Evolutionary conservation across 2,329 filamentous ascomycete genomes (phyloP).

Genomic region (Phialemonium atrogriseum): DNA sequence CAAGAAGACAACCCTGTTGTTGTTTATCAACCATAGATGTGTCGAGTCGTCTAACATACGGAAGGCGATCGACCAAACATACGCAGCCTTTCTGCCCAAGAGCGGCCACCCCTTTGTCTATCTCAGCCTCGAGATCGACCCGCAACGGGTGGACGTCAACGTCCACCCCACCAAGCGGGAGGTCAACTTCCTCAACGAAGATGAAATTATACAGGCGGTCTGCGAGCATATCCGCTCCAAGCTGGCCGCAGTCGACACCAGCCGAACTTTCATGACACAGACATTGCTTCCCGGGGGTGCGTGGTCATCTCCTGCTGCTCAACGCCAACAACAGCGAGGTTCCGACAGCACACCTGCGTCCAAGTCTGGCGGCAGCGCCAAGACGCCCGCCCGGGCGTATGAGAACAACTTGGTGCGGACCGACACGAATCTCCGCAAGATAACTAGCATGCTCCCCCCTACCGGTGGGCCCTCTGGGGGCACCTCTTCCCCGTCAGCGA

Average conservation of each 20-base stretch:
- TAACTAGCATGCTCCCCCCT: constrained; percentile 87
- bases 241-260: constrained; percentile 82
- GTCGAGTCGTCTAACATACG: constrained; percentile 86
- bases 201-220: constrained; percentile 84
- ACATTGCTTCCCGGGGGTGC: constrained; percentile 68
- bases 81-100: constrained; percentile 81
- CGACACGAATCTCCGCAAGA: constrained; percentile 82
- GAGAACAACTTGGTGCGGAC: constrained; percentile 89
- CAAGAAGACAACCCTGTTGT: constrained; percentile 76
- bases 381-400: constrained; percentile 49
- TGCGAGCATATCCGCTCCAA: constrained; percentile 72
- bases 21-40: constrained; percentile 95
- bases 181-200: constrained; percentile 95
- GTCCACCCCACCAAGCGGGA: constrained; percentile 95
- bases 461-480: constrained; percentile 18
- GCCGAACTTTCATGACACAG: constrained; percentile 89
- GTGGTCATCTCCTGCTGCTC: constrained; percentile 17
- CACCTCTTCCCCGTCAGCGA: no score
- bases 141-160: constrained; percentile 88
- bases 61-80: constrained; percentile 85
- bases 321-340: constrained; percentile 13
- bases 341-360: constrained; percentile 11
- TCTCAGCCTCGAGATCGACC: constrained; percentile 85
- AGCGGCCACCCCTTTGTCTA: constrained; percentile 92
- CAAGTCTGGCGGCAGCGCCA: constrained; percentile 28